Conservation (phyloP, 2,329 filamentous ascomycete species). For the Botrytis porri region DNA sequence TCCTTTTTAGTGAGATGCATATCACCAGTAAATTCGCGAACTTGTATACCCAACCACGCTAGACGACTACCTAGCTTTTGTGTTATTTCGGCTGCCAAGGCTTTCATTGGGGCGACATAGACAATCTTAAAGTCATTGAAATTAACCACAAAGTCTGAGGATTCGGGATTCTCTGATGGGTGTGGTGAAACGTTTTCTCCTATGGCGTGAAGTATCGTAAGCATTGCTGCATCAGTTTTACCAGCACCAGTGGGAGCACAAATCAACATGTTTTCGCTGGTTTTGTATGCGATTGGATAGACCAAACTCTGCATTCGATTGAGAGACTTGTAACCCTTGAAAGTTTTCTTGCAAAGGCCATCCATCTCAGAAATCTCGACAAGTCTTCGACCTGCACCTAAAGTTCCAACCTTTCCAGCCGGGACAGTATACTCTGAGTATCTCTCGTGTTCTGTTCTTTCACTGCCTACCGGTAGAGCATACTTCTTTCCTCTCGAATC, state of each 20-base stretch:
- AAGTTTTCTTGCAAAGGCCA: conserved; percentile 84
- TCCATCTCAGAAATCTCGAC: conserved; percentile 81
- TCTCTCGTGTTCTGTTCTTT: conserved; percentile 65
- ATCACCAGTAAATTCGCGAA: conserved; percentile 92
- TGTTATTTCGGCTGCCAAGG: conserved; percentile 91
- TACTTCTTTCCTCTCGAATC: conserved; percentile 80
- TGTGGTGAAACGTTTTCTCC: conserved; percentile 80
- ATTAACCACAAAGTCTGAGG: conserved; percentile 77
- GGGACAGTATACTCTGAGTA: conserved; percentile 91
- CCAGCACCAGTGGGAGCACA: conserved; percentile 96
- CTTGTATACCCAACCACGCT: conserved; percentile 88
- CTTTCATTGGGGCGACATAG: conserved; percentile 99
- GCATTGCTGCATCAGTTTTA: conserved; percentile 98
- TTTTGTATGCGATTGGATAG: conserved; percentile 92
- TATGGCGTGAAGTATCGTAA: conserved; percentile 88
- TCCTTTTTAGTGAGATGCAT: conserved; percentile 98
- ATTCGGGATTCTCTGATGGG: conserved; percentile 69
- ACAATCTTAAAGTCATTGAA: conserved; percentile 95
- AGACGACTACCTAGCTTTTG: conserved; percentile 89
- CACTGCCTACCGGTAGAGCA: conserved; percentile 72
- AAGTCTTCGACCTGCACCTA: conserved; percentile 71
- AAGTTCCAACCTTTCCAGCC: conserved; percentile 71
- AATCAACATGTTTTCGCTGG: conserved; percentile 97
- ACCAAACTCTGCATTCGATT: conserved; percentile 99
- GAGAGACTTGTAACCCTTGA: conserved; percentile 87